Base-by-base conservation (phyloP, 1,284 basidiomycete genomes). In the Vanrija humicola region DNA sequence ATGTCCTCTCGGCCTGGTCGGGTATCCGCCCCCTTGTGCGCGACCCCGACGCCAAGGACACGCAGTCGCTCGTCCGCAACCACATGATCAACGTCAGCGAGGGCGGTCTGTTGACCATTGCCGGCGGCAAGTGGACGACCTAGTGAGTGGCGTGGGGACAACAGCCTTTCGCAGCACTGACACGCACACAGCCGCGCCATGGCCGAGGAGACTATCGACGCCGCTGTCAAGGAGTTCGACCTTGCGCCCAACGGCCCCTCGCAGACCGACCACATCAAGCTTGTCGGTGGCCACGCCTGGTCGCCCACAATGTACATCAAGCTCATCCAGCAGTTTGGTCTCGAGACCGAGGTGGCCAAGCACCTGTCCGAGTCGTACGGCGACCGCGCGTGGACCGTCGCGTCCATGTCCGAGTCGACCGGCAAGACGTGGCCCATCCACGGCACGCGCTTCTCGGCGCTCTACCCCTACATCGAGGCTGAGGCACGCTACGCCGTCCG, bases 61-160 rank as follows among this genome's bases (percentile, higher is more conserved):
- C 93, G 29, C 86, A 95, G 78, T 88, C 87, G 3, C 80, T 98
- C 53, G 95, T 98, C 40, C 81, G 95, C 67, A 97, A 89, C 77
- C 95, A 98, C 79, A 86, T 98, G 83, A 90, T 97, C 68, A 84
- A 94, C 75, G 84, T 94, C 42, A 84, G 83, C 50, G 81, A 83
- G 29, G 86, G 84, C 61, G 93, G 93, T 19, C 79, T 98, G 63
- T 77, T 98, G 58, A 98, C 94, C 18, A 95, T 98, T 67, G 92
- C 92, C 7, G 95, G 95, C 46, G 95, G 95, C 6, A 98, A 98
- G 78, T 98, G 95, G 95, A 98, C 95, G 51, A 98, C 95, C 28
- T 98, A 98, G 71, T 73, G 52, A 64, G 70, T 76, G 48, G n/a
- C n/a, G n/a, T n/a, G n/a, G n/a, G n/a, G n/a, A n/a, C n/a, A n/a